Evolutionary conservation across 2,329 filamentous ascomycete species (phyloP), one percentile per base, ranked within the genome.

Genomic region (Calonectria multiphialidica): DNA sequence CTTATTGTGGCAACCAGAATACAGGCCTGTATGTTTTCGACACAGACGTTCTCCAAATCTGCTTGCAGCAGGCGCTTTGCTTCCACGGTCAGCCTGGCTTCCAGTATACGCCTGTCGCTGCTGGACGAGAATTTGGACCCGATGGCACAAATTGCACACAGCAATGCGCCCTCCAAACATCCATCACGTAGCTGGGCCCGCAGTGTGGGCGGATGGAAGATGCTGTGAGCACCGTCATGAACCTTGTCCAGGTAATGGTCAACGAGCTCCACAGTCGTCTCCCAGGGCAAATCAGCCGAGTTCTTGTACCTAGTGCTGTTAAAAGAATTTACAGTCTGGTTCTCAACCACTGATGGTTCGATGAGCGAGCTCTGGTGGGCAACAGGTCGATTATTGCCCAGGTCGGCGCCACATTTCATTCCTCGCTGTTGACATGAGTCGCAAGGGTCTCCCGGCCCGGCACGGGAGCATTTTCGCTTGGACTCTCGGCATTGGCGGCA

Each of bases 11-110:
- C 68, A 9, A 75, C 47, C 16, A 75, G 44, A 16, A 75, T 62
- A 13, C 68, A 74, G 0, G 72, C 66, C 37, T 75, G 73, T 3
- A 75, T 64, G 40, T 75, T 75, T 37, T 74, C 73, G 2, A 75
- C 28, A 25, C 72, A 72, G 10, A 74, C 65, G 16, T 74, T 74
- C 35, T 75, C 71, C 0, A 75, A 21, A 28, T 74, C 72, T 16
- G 53, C 16, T 13, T 59, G 65, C 10, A 74, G 53, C 0, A 70
- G 55, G 1, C 49, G 59, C 25, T 75, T 75, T 1, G 73, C 68
- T 9, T 72, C 65, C 3, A 33, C 9, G 1, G 67, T 49, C 28
- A 68, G 25, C 15, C n/a, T 16, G 4, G 49, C 9, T 45, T 70
- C 71, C 2, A 69, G 35, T 2, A 21, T 50, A 3, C 57, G 69